Conservation (phyloP, 495 filamentous ascomycete species). For the Aspergillus kassunensis region DNA sequence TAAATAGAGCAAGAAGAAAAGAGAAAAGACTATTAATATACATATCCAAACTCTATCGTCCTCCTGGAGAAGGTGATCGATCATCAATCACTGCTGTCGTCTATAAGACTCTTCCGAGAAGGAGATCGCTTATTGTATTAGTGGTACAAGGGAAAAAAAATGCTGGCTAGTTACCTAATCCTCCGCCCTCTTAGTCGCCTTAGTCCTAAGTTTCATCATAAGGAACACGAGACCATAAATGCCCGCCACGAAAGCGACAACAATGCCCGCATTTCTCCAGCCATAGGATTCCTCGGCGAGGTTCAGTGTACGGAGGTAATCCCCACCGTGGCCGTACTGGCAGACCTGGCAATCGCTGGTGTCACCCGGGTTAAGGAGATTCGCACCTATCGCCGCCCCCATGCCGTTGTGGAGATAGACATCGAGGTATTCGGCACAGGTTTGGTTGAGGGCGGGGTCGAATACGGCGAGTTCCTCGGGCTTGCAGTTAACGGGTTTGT, state of each 20-base stretch:
- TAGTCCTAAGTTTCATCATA: slow-evolving; percentile 38
- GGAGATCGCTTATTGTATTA: too few relatives aligned
- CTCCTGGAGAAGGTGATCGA: too few relatives aligned
- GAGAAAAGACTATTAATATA: too few relatives aligned
- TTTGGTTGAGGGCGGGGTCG: slow-evolving; percentile 35
- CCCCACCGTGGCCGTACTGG: slow-evolving; percentile 29
- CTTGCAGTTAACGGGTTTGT: slow-evolving; percentile 51
- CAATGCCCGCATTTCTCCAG: slow-evolving; percentile 37
- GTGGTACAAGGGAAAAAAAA: too few relatives aligned
- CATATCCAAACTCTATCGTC: too few relatives aligned
- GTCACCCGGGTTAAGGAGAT: slow-evolving; percentile 47
- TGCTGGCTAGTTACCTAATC: too few relatives aligned
- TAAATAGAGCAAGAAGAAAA: too few relatives aligned
- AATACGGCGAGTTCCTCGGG: slow-evolving; percentile 53
- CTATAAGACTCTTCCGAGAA: too few relatives aligned
- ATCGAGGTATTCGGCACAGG: slow-evolving; percentile 53
- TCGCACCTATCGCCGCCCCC: slow-evolving; percentile 39
- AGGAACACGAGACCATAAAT: slow-evolving; percentile 39
- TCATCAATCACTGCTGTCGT: too few relatives aligned
- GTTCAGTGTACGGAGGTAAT: slow-evolving; percentile 35
- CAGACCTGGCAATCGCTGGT: slow-evolving; percentile 58
- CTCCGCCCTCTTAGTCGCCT: slow-evolving; percentile 20
- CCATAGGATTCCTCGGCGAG: slow-evolving; percentile 33
- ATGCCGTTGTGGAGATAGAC: slow-evolving; percentile 32
- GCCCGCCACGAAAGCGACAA: slow-evolving; percentile 38